phyloP scores from a whole-genome alignment of 495 filamentous ascomycete genomes.

The Pseudevernia furfuracea region DNA sequence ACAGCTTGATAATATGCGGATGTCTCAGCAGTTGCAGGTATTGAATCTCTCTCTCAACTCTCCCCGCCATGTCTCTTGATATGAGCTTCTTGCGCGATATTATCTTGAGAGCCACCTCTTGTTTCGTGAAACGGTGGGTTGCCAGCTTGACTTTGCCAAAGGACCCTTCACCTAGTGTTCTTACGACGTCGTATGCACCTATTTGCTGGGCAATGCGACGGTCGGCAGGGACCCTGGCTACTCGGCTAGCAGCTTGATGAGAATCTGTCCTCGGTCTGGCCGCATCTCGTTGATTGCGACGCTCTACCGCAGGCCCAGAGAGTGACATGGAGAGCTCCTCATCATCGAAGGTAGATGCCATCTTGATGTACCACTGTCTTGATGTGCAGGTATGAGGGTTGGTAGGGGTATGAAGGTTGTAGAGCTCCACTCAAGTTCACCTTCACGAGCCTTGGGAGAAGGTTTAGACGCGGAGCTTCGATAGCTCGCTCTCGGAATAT shows the following conservation, averaged over 20 bases:
- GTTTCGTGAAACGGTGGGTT: slow-evolving; percentile 77
- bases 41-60: slow-evolving; percentile 95
- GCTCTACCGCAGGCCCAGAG: slow-evolving; percentile 51
- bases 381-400: too few relatives aligned
- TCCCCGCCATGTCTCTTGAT: slow-evolving; percentile 91
- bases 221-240: slow-evolving; percentile 26
- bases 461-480: not conserved
- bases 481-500: not conserved
- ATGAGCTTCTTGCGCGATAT: slow-evolving; percentile 92
- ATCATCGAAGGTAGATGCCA: slow-evolving; percentile 61
- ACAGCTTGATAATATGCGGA: slow-evolving; percentile 99
- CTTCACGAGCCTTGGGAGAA: not conserved
- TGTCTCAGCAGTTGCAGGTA: slow-evolving; percentile 92
- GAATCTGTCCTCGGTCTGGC: slow-evolving; percentile 36
- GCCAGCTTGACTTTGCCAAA: slow-evolving; percentile 99
- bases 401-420: not conserved
- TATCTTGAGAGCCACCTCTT: slow-evolving; percentile 95
- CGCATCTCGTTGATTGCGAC: slow-evolving; percentile 23
- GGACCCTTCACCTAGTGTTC: slow-evolving; percentile 88
- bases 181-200: slow-evolving; percentile 81
- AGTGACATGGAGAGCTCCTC: slow-evolving; percentile 89
- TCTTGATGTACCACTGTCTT: slow-evolving; percentile 17
- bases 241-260: slow-evolving; percentile 22
- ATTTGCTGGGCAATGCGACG: slow-evolving; percentile 63
- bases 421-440: not conserved